Evolutionary conservation across 257 asterid species (phyloP).

Genomic region (Solanum rostratum): DNA sequence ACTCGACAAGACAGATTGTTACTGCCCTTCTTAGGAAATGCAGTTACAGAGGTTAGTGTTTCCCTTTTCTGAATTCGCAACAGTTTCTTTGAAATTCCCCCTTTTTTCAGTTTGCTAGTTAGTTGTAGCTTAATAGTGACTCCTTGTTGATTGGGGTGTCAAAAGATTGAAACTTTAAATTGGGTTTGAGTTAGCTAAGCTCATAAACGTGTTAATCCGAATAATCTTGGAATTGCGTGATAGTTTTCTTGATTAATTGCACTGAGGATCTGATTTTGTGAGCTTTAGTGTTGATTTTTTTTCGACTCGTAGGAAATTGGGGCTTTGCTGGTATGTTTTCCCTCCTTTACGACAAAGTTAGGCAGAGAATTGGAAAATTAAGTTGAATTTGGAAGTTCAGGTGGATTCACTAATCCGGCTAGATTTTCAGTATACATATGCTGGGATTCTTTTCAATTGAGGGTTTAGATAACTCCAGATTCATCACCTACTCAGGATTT

Average conservation of each 20-base stretch:
- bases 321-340: neutral
- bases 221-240: neutral
- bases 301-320: neutral
- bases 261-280: neutral
- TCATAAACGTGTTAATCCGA: neutral
- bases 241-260: neutral
- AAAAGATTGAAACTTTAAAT: neutral
- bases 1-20: conserved; percentile 89
- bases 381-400: neutral
- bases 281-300: neutral
- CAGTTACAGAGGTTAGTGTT: conserved; percentile 66
- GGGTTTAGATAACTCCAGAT: neutral
- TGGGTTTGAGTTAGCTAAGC: neutral
- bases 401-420: neutral
- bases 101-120: neutral
- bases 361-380: neutral
- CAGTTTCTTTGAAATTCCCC: neutral
- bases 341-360: neutral
- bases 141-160: neutral
- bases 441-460: neutral
- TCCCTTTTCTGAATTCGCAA: neutral
- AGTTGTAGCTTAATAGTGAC: neutral
- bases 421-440: neutral
- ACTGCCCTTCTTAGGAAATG: conserved; percentile 95
- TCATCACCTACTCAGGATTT: neutral